Evolutionary conservation across 2,329 filamentous ascomycete genomes (phyloP), one percentile per base, ranked within the genome.

Genomic region (Metarhizium sp.): DNA sequence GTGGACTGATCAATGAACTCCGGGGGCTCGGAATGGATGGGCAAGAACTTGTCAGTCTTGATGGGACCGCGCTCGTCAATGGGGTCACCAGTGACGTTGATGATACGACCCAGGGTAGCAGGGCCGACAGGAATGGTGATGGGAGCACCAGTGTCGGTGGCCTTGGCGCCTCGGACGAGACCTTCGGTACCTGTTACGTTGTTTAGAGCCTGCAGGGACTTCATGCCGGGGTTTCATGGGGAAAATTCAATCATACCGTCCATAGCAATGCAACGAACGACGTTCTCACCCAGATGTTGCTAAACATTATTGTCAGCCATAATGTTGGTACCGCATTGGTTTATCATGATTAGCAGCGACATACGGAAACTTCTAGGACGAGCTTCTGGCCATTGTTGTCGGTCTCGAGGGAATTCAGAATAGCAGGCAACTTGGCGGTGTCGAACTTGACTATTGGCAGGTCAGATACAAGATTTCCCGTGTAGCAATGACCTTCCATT

Each of bases 231-330:
- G 25, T 43, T 50, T 47, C 8, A 20, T 2, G 20, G 42, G 16
- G 42, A 20, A 8, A 18, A 45, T 18, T 20, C 0, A 75, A 34
- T 34, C 84, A 77, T 86, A 95, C 92, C 94, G 79, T 99, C 94
- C 94, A 99, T 99, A 79, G 94, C 94, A 95, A 99, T 99, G 78
- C 90, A 95, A 78, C 94, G 87, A 76, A 99, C 94, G 73, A 96
- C 90, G 82, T 90, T 96, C 83, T 99, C 90, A 81, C 94, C 94
- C 77, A 99, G 55, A 53, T 43, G 6, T n/a, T 16, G 47, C 4
- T 48, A 25, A 32, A 30, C 6, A 14, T 11, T 11, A 16, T 5
- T 40, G 11, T 40, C 32, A 34, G 32, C 32, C 32, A 34, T 34
- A 11, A 5, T 16, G n/a, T 20, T 45, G 16, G 6, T 10, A 16